Conservation (phyloP, 2,329 filamentous ascomycete genomes). For the Zopfia rhizophila region DNA sequence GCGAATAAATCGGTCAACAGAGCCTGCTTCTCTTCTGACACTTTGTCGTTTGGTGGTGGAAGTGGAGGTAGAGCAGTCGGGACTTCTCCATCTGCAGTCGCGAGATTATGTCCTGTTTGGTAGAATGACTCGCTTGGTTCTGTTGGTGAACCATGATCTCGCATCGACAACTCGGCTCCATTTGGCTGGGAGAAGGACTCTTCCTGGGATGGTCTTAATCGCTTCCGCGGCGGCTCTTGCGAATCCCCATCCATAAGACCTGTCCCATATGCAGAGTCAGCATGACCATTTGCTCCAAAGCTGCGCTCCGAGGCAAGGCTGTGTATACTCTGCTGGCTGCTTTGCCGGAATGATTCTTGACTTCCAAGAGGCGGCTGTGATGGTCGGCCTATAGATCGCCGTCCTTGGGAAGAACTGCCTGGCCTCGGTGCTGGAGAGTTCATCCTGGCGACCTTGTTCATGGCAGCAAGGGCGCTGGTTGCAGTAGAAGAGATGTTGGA, state of each 20-base stretch:
- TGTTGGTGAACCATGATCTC: conserved; percentile 72
- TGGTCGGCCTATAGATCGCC: conserved; percentile 75
- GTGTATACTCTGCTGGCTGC: conserved; percentile 82
- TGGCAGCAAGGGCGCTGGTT: conserved; percentile 91
- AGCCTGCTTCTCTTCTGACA: conserved; percentile 82
- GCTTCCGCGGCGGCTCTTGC: conserved; percentile 84
- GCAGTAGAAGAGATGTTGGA: conserved; percentile 95
- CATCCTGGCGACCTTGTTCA: conserved; percentile 90
- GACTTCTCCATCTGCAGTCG: conserved; percentile 62
- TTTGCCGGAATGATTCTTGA: conserved; percentile 73
- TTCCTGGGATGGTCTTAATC: conserved; percentile 64
- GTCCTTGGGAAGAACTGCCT: conserved; percentile 70
- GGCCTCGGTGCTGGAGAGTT: conserved; percentile 82
- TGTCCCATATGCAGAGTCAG: conserved; percentile 76
- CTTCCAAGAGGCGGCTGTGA: conserved; percentile 72
- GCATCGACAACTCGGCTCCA: conserved; percentile 68
- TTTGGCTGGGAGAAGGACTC: conserved; percentile 53
- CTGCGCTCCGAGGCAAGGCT: conserved; percentile 79
- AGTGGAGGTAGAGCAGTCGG: conserved; percentile 73
- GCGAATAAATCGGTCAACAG: conserved; percentile 77
- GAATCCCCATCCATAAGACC: conserved; percentile 59
- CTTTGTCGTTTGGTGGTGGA: conserved; percentile 66
- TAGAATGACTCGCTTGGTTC: conserved; percentile 82
- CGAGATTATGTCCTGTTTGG: conserved; percentile 58
- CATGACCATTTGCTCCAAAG: conserved; percentile 66